A percentile compares a stretch with the other conserved stretches of the same genome.
phyloP scores from a whole-genome alignment of 2,329 filamentous ascomycete genomes.

The Fusarium nygamai region DNA sequence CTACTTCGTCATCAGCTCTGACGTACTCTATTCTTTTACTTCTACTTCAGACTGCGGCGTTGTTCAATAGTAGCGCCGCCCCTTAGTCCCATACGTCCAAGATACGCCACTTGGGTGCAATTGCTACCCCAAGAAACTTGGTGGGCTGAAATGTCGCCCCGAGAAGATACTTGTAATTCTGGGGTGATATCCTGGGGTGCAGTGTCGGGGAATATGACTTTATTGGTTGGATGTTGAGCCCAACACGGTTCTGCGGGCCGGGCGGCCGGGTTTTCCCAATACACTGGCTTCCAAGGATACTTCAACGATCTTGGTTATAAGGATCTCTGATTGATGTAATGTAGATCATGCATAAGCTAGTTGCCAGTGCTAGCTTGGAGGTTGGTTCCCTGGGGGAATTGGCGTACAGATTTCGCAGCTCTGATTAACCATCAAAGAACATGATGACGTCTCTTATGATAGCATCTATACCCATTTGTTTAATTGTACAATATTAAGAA shows the following conservation, averaged over 20 bases:
- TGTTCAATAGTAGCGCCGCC: not conserved
- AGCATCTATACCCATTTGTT: slow-evolving; percentile 38
- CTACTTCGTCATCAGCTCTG: not conserved
- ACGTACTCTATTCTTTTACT: not conserved
- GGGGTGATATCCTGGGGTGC: slow-evolving; percentile 25
- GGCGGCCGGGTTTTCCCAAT: slow-evolving; percentile 20
- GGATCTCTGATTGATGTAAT: slow-evolving; percentile 14
- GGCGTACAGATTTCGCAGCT: slow-evolving; percentile 20
- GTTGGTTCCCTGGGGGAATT: not conserved
- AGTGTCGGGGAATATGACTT: slow-evolving; percentile 6
- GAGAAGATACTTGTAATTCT: slow-evolving; percentile 11
- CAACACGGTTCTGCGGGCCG: slow-evolving; percentile 35
- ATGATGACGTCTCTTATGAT: slow-evolving; percentile 35
- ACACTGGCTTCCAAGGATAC: not conserved
- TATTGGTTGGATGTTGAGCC: slow-evolving; percentile 30
- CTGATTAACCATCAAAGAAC: slow-evolving; percentile 21
- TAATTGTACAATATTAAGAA: slow-evolving; percentile 15
- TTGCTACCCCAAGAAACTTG: slow-evolving; percentile 5
- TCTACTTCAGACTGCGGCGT: not conserved
- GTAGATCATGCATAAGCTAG: slow-evolving; percentile 10
- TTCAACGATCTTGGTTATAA: not conserved
- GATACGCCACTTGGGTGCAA: not conserved
- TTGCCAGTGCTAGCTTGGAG: not conserved
- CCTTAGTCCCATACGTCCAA: not conserved
- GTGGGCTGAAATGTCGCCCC: slow-evolving; percentile 7